Evolutionary conservation across 176 grass and related monocot species (phyloP), one percentile per base, ranked within the genome.

Genomic region (Urochloa ruziziensis): DNA sequence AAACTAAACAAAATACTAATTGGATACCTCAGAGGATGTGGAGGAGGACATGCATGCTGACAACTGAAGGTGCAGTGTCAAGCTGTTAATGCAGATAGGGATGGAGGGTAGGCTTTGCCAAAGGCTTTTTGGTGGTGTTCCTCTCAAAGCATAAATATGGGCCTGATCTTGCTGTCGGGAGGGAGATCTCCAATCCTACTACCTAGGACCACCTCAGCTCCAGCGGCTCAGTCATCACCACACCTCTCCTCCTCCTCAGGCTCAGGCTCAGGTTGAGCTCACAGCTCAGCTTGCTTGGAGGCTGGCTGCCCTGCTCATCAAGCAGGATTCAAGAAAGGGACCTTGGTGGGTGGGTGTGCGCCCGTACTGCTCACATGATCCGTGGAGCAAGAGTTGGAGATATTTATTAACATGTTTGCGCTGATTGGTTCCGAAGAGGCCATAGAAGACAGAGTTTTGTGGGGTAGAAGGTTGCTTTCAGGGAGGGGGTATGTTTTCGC

Each of bases 141-240:
- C 42, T 79, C 81, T 74, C 75, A 32, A 74, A 84, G 87, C 75
- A 74, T 89, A 84, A 89, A 84, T 80, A 80, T 60, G 87, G 87
- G 81, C 34, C 67, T 84, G 87, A 89, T 89, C 87, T 73, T 89
- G 87, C 75, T 89, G 87, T 89, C 87, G 81, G 87, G 75, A n/a
- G 61, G 36, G 58, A 84, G 87, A 89, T 89, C 87, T 83, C 86
- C 87, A 69, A 77, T 84, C 74, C 73, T 80, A 78, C 81, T 80
- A 72, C 44, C 81, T 84, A 89, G 87, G 81, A 89, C 87, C 87
- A 88, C 86, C 67, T 73, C 75, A 64, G 77, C 40, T 27, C 61
- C 10, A 51, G 42, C 69, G 74, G 68, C 68, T 54, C 44, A 15
- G 46, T 63, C 66, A 33, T 73, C 24, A 24, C 46, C 24, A 42